phyloP scores from a whole-genome alignment of 2,329 filamentous ascomycete species.

The Ilyonectria robusta region DNA sequence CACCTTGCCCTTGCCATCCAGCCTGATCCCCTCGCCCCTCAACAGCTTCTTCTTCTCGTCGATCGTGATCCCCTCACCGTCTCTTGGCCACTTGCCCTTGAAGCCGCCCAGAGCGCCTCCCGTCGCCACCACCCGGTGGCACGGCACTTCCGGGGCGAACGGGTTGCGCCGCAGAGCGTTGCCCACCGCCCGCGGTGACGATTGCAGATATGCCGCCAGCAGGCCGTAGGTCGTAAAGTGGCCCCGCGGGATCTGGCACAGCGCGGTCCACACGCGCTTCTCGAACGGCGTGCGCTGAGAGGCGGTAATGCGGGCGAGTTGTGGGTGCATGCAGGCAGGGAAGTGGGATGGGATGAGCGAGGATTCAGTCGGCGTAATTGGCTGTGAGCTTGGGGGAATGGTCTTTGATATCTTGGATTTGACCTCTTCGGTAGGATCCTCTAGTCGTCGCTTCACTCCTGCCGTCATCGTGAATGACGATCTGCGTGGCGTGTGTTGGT shows the following conservation, averaged over 20 bases:
- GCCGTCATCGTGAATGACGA: slow-evolving; percentile 29
- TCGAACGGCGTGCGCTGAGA: slow-evolving; percentile 68
- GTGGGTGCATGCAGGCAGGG: slow-evolving; percentile 50
- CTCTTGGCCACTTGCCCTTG: slow-evolving; percentile 75
- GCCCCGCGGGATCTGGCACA: slow-evolving; percentile 84
- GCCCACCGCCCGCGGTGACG: slow-evolving; percentile 82
- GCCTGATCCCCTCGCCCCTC: slow-evolving; percentile 73
- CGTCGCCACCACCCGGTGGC: slow-evolving; percentile 84
- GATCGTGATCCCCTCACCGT: slow-evolving; percentile 73
- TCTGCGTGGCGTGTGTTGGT: not conserved
- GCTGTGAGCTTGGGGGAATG: slow-evolving; percentile 15
- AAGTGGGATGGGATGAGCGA: slow-evolving; percentile 22
- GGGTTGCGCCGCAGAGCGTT: slow-evolving; percentile 85
- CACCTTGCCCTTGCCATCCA: slow-evolving; percentile 73
- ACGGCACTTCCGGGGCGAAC: slow-evolving; percentile 86
- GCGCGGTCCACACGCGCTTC: slow-evolving; percentile 76
- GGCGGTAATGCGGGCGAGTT: slow-evolving; percentile 61
- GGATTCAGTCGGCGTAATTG: slow-evolving; percentile 5
- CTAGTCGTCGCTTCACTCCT: slow-evolving; percentile 36
- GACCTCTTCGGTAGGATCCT: slow-evolving; percentile 32
- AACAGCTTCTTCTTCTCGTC: slow-evolving; percentile 75
- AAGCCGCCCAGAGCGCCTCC: slow-evolving; percentile 81
- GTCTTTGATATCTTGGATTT: slow-evolving; percentile 34
- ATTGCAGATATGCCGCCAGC: slow-evolving; percentile 76
- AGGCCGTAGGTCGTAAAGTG: slow-evolving; percentile 84